A percentile compares a stretch with the other conserved stretches of the same genome.
Evolutionary conservation across 768 basidiomycete species (phyloP).

Genomic region (Tephrocybe rancida): DNA sequence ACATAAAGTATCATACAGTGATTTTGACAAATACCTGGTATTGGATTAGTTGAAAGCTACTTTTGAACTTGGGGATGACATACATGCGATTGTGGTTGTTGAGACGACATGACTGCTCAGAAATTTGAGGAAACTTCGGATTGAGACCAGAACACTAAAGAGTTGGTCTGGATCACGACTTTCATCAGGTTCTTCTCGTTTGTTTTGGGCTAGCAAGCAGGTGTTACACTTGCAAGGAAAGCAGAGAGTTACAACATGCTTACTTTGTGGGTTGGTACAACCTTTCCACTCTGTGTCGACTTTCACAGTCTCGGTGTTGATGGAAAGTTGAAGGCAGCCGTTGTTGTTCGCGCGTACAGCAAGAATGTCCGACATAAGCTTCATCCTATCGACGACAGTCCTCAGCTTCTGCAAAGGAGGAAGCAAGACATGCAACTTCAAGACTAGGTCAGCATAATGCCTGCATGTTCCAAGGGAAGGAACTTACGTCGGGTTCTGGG

Average conservation of each 20-base stretch:
- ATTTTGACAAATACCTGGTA: slow-evolving; percentile 73
- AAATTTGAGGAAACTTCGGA: slow-evolving; percentile 80
- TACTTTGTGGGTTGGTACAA: slow-evolving; percentile 67
- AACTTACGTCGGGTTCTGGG: slow-evolving; percentile 79
- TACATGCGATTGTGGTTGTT: slow-evolving; percentile 84
- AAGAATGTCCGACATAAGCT: slow-evolving; percentile 69
- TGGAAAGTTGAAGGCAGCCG: slow-evolving; percentile 54
- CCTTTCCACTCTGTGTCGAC: slow-evolving; percentile 81
- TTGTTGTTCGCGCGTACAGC: slow-evolving; percentile 68
- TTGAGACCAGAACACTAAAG: slow-evolving; percentile 68
- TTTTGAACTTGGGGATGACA: slow-evolving; percentile 24
- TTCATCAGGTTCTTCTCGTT: slow-evolving; percentile 37
- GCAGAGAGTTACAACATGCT: not conserved
- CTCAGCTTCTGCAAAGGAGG: slow-evolving; percentile 77
- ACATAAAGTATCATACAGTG: slow-evolving; percentile 89
- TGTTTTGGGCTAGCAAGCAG: slow-evolving; percentile 11
- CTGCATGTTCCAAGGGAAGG: not conserved
- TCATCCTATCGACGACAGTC: slow-evolving; percentile 76
- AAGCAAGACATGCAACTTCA: slow-evolving; percentile 74
- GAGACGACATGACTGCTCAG: slow-evolving; percentile 80
- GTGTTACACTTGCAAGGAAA: not conserved
- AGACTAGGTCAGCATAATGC: not conserved
- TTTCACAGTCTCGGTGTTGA: slow-evolving; percentile 72
- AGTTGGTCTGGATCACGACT: slow-evolving; percentile 56
- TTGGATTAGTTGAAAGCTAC: not conserved